Evolutionary conservation across 768 basidiomycete genomes (phyloP).

Genomic region (Galerina sulciceps): DNA sequence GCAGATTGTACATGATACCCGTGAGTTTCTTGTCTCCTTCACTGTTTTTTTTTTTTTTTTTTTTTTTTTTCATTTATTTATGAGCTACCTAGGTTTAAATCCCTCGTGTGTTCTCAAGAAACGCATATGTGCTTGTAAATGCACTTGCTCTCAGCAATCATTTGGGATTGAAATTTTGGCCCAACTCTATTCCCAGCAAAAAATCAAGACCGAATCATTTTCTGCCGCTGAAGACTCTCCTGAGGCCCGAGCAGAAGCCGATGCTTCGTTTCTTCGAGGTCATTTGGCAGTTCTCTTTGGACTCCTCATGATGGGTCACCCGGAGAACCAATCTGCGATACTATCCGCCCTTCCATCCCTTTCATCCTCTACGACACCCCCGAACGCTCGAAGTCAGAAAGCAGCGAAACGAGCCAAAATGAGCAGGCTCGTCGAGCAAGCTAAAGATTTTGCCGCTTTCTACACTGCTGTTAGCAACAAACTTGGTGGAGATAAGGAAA

Average conservation of each 20-base stretch:
- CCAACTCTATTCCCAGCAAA: conserved; percentile 49
- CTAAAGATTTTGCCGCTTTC: conserved; percentile 52
- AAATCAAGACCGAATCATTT: conserved; percentile 22
- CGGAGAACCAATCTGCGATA: conserved; percentile 38
- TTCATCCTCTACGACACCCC: neutral
- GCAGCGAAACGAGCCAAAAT: conserved; percentile 30
- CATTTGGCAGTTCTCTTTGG: conserved; percentile 80
- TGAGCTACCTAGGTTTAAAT: conserved; percentile 45
- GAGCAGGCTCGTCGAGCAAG: conserved; percentile 43
- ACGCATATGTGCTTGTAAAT: conserved; percentile 53
- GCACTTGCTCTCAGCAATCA: conserved; percentile 51
- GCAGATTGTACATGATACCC: conserved; percentile 45
- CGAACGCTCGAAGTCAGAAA: neutral
- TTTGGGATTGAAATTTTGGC: conserved; percentile 56
- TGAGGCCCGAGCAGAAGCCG: conserved; percentile 34
- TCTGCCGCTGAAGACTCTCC: conserved; percentile 19
- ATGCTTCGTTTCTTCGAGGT: conserved; percentile 63
- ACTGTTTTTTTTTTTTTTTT: neutral
- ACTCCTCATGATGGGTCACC: conserved; percentile 47
- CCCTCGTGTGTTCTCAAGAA: conserved; percentile 52
- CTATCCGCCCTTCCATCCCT: conserved; percentile 22
- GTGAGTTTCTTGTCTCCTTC: conserved; percentile 41
- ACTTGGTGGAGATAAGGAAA: conserved; percentile 37
- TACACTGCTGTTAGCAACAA: conserved; percentile 35
- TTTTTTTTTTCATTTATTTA: neutral